Percentiles rank a stretch among this genome's conserved stretches.
Evolutionary conservation across 345 rosid genomes (phyloP).

Genomic region (Populus ilicifolia): DNA sequence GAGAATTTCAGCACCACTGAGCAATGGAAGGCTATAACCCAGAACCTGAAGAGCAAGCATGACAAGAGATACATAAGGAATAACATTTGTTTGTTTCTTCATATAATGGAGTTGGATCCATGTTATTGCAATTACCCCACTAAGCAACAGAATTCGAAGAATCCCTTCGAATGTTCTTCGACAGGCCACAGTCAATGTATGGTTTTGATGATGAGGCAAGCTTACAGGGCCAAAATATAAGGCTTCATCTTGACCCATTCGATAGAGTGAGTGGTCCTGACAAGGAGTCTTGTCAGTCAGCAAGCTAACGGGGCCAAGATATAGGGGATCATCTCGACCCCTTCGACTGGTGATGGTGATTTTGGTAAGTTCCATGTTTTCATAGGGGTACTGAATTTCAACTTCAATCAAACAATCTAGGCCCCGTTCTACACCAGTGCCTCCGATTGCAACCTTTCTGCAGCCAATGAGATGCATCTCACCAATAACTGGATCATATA

Average conservation of each 20-base stretch:
- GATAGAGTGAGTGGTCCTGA: no score
- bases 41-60: constrained; percentile 16
- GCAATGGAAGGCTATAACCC: constrained; percentile 9
- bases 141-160: constrained; percentile 9
- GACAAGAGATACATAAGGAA: constrained; percentile 9
- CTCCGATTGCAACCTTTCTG: neutral
- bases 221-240: neutral
- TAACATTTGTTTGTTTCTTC: neutral
- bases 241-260: neutral
- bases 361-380: neutral
- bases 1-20: neutral
- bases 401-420: constrained; percentile 18
- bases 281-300: no score
- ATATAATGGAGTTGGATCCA: constrained; percentile 10
- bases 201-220: neutral
- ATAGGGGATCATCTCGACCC: neutral
- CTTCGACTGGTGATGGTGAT: constrained; percentile 19
- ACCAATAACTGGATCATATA: constrained; percentile 10
- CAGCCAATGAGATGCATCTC: constrained; percentile 25
- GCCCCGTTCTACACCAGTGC: neutral
- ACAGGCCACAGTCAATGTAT: neutral
- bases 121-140: neutral
- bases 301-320: no score
- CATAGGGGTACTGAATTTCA: neutral
- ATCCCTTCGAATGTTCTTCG: constrained; percentile 6